phyloP scores from a whole-genome alignment of 805 yeast genomes.

The Kazachstania africana region DNA sequence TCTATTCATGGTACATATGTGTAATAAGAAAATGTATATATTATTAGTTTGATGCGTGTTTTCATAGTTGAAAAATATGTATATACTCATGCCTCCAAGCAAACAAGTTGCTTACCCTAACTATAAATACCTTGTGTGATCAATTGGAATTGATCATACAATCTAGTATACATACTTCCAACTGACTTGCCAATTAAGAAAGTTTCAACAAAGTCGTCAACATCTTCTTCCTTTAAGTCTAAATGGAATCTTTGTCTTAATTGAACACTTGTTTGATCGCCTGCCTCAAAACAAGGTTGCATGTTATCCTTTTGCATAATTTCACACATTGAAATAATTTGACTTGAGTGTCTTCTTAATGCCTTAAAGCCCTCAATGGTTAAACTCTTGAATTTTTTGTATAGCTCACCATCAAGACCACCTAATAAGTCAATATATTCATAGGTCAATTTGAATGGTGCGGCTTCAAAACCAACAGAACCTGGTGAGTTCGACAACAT shows the following conservation, averaged over 20 bases:
- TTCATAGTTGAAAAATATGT: too few relatives aligned
- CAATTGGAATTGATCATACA: conserved; percentile 91
- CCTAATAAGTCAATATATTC: conserved; percentile 87
- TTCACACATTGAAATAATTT: conserved; percentile 72
- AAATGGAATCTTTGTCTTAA: conserved; percentile 74
- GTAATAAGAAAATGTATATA: too few relatives aligned
- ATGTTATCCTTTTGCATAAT: conserved; percentile 86
- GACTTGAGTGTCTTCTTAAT: conserved; percentile 61
- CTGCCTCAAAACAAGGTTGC: conserved; percentile 85
- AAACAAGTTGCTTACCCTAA: conserved; percentile 16
- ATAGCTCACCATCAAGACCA: conserved; percentile 55
- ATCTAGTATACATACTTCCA: conserved; percentile 80
- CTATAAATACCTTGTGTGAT: conserved; percentile 90
- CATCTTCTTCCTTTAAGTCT: conserved; percentile 50
- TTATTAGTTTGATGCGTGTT: too few relatives aligned
- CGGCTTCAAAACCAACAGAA: conserved; percentile 92
- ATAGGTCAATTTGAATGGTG: conserved; percentile 84
- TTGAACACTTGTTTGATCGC: conserved; percentile 69
- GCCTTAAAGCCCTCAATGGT: conserved; percentile 67
- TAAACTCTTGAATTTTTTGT: conserved; percentile 45
- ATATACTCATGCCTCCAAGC: neutral
- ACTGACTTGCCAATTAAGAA: conserved; percentile 66
- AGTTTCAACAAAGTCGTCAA: conserved; percentile 68
- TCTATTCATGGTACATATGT: too few relatives aligned
- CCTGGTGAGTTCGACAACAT: conserved; percentile 92